Base-by-base conservation (phyloP, 108 stramenopile species). In the Cyclotella atomus region DNA sequence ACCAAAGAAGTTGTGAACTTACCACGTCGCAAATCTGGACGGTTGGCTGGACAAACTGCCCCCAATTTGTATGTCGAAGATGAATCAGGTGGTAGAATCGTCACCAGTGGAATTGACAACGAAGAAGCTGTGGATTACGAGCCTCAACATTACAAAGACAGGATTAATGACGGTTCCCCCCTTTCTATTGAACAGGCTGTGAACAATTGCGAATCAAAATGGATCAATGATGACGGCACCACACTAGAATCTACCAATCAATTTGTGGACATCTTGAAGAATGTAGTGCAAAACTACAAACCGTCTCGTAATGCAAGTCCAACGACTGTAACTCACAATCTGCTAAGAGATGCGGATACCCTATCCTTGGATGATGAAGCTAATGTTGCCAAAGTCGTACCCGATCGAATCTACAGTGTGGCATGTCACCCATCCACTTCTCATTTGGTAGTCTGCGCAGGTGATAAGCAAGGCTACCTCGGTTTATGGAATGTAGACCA, bases 401-500 rank as follows among this genome's bases (percentile, higher is more conserved):
- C 90, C 2, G 93, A 90, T 25, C 80, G 89, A 23, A 87, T 94
- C 66, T 94, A 90, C 62, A 65, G 77, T 45, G 79, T 94, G 17
- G 73, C 81, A 17, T 77, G 83, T 35, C 90, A 94, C 83, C 93
- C 93, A 0, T 86, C 84, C 12, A 67, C 82, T 3, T 34, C 81
- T 38, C 63, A 73, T 36, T 45, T 91, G 2, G 70, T 94, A 47
- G 90, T 79, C 16, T 79, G 87, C 65, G 90, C 90, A 0, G 91
- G 91, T 10, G 91, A 92, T 52, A 92, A 92, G 49, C 17, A 27
- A 30, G 91, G 91, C 0, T 85, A 92, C 49, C 50, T 93, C 6
- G 91, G 89, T 17, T 56, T 93, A 27, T 93, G 91, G 91, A 83
- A 92, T 63, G 88, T 89, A 0, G 88, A 90, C 70, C 72, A 79